phyloP scores from a whole-genome alignment of 1,284 basidiomycete genomes.

The Ceratobasidium sp. region DNA sequence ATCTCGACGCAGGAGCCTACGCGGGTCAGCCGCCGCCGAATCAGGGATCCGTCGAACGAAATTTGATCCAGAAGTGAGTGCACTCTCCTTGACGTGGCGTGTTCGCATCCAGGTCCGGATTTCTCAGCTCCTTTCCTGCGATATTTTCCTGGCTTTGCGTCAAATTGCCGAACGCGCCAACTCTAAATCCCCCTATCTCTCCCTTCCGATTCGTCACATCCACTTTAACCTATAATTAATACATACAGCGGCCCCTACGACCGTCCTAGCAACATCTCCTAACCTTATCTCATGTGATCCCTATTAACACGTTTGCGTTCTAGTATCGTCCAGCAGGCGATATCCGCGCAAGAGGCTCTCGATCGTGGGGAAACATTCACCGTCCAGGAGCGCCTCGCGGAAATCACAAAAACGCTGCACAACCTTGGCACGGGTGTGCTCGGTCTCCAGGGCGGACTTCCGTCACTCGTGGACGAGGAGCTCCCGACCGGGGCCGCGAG shows the following conservation, averaged over 20 bases:
- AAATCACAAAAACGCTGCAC: conserved; percentile 27
- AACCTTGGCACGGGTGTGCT: conserved; percentile 32
- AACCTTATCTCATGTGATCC: conserved; percentile 26
- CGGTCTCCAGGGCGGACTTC: conserved; percentile 26
- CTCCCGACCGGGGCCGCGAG: conserved; percentile 16
- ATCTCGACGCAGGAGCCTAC: conserved; percentile 11
- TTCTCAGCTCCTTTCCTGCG: neutral
- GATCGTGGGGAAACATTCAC: conserved; percentile 32
- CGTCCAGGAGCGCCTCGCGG: conserved; percentile 31
- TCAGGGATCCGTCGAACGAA: neutral
- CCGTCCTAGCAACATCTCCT: neutral
- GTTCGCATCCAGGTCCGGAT: neutral
- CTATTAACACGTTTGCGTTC: conserved; percentile 17
- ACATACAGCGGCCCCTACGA: neutral
- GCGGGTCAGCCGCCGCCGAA: conserved; percentile 1
- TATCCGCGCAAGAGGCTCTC: conserved; percentile 33
- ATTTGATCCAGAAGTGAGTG: conserved; percentile 35
- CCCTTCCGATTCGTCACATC: neutral
- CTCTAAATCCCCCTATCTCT: conserved; percentile 35
- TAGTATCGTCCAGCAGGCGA: conserved; percentile 36
- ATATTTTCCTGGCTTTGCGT: neutral
- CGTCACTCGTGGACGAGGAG: conserved; percentile 11
- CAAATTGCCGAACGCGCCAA: conserved; percentile 25
- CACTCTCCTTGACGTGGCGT: conserved; percentile 34
- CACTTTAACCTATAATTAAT: neutral